Base-by-base conservation (phyloP, 352 stramenopile genomes). In the Blastocystis sp. region DNA sequence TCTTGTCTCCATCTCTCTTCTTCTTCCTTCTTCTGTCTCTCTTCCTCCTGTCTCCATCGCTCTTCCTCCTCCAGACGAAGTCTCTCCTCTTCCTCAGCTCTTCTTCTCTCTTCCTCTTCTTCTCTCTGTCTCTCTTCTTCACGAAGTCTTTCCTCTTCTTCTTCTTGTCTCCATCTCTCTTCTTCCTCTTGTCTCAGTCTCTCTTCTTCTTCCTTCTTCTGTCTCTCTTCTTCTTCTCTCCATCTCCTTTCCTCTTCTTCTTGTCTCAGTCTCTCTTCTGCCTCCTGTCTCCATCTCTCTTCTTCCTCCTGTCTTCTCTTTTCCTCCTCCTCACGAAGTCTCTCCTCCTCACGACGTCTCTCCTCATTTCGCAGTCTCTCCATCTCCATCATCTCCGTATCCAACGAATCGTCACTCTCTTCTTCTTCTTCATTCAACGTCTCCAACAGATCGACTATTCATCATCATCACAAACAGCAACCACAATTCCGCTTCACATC, bases 61-160 rank as follows among this genome's bases (percentile, higher is more conserved):
- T 38, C 56, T 66, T 21, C 11, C n/a, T 45, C 17, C 38, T 52
- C 43, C 40, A 10, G 34, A n/a, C 59, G n/a, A 2, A 38, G 21
- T 48, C 59, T 59, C n/a, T n/a, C 38, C 2, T 70, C 34, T 48
- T 76, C 66, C 52, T 76, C 56, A 11, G 17, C 19, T 61, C 34
- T 67, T n/a, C 45, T 9, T 66, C 38, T 81, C 38, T 66, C 62
- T 38, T 61, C 38, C 40, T 84, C 74, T 52, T 70, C 66, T 60
- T 40, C 28, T 60, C 52, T 45, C 53, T 70, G 23, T 67, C 38
- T 62, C 34, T 82, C 74, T 66, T 84, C 74, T 70, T 84, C 74
- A 9, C 52, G 34, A 28, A 62, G 23, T 4, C n/a, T 81, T 69
- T 41, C 43, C 56, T 84, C 64, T 74, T 45, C 28, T 11, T 65